Conservation (phyloP, 1,284 basidiomycete genomes). For the Cutaneotrichosporon cutaneum region DNA sequence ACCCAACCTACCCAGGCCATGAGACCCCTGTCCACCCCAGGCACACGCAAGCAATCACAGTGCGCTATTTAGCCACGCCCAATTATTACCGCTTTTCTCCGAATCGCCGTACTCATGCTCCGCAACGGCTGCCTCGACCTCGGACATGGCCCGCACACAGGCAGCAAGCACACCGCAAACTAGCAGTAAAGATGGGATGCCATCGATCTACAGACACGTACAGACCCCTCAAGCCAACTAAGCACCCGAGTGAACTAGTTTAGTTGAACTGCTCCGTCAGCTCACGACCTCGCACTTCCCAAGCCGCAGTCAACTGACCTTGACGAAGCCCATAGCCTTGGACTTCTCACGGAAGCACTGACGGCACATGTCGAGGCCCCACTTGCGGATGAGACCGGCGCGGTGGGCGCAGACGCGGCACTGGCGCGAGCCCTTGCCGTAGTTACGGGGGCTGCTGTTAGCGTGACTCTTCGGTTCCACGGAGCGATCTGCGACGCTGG, state of each 20-base stretch:
- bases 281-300: neutral
- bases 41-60: neutral
- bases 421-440: constrained; percentile 90
- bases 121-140: neutral
- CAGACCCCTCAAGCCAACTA: constrained; percentile 18
- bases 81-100: constrained; percentile 3
- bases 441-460: constrained; percentile 73
- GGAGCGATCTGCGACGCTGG: neutral
- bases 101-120: neutral
- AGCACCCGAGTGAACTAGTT: constrained; percentile 21
- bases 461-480: neutral
- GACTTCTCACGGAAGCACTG: constrained; percentile 97
- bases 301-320: constrained; percentile 61
- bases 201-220: constrained; percentile 26
- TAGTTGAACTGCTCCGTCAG: constrained; percentile 38
- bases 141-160: neutral
- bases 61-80: neutral
- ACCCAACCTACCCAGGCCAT: neutral
- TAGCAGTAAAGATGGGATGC: constrained; percentile 20
- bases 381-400: constrained; percentile 80
- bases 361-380: constrained; percentile 61
- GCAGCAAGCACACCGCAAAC: neutral
- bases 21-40: too few relatives aligned
- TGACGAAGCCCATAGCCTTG: constrained; percentile 86
- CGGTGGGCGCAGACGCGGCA: constrained; percentile 95